Evolutionary conservation across 2,329 filamentous ascomycete species (phyloP).

Genomic region (Diplodia intermedia): DNA sequence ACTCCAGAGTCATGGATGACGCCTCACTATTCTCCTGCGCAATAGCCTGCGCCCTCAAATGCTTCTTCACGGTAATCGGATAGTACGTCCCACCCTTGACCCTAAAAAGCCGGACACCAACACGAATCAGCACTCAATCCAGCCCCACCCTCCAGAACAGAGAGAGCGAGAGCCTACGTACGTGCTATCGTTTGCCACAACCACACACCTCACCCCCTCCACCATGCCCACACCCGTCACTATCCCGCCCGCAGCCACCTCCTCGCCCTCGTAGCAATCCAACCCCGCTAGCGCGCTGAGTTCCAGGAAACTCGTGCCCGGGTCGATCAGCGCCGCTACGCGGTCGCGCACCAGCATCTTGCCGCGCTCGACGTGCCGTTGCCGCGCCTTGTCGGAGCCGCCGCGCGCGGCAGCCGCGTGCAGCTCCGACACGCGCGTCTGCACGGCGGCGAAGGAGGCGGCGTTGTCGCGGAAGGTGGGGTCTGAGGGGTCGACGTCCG

Average conservation of each 20-base stretch:
- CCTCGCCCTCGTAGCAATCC: constrained; percentile 83
- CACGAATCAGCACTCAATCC: not conserved
- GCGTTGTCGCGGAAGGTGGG: constrained; percentile 83
- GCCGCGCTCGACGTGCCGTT: constrained; percentile 84
- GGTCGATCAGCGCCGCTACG: constrained; percentile 84
- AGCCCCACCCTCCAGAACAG: not conserved
- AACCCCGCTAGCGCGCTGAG: constrained; percentile 91
- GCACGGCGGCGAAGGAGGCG: constrained; percentile 75
- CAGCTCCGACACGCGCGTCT: constrained; percentile 71
- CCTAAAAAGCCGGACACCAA: constrained; percentile 33
- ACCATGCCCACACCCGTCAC: constrained; percentile 92
- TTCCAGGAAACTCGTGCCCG: constrained; percentile 88
- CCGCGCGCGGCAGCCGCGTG: constrained; percentile 76
- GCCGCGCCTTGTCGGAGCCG: constrained; percentile 79
- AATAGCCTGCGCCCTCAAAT: constrained; percentile 88
- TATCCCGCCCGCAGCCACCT: constrained; percentile 88
- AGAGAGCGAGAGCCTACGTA: constrained; percentile 35
- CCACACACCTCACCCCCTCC: constrained; percentile 88
- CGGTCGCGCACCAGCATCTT: constrained; percentile 96
- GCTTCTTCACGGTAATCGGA: constrained; percentile 97
- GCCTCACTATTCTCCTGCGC: constrained; percentile 82
- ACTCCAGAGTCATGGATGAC: not conserved
- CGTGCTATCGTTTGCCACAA: constrained; percentile 95
- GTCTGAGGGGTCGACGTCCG: constrained; percentile 75
- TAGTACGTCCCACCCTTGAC: constrained; percentile 98